These are phyloP conservation scores for Cyamopsis tetragonoloba DNA, from an alignment of 306 rosid genomes.

Conservation along the genomic window DNA sequence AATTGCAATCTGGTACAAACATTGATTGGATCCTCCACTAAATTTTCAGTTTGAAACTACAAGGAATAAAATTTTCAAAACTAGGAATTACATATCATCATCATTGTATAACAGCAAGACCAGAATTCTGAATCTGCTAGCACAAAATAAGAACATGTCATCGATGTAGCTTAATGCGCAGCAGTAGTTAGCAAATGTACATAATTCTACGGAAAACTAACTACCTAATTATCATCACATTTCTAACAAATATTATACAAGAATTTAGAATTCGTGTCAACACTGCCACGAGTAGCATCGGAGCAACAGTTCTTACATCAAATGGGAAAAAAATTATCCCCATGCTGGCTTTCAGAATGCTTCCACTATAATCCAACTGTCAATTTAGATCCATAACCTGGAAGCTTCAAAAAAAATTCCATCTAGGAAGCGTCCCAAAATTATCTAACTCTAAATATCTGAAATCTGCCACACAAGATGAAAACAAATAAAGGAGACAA, in stretches of 20 bases:
- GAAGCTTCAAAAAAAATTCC: conserved; percentile 23
- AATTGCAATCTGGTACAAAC: no score
- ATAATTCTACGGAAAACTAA: conserved; percentile 46
- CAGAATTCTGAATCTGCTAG: conserved; percentile 69
- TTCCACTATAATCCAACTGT: conserved; percentile 10
- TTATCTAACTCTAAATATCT: conserved; percentile 34
- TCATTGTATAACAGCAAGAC: conserved; percentile 47
- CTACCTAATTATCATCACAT: conserved; percentile 47
- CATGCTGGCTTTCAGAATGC: conserved; percentile 28
- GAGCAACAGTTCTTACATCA: conserved; percentile 9
- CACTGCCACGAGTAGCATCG: not conserved
- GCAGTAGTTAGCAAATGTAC: conserved; percentile 74
- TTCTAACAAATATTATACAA: conserved; percentile 68
- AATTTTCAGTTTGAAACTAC: conserved; percentile 3
- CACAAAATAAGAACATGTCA: conserved; percentile 39
- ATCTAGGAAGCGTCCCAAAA: conserved; percentile 12
- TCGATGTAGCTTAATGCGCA: conserved; percentile 39
- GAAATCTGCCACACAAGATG: conserved; percentile 20
- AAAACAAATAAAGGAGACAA: not conserved
- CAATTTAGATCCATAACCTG: conserved; percentile 6
- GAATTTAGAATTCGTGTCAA: conserved; percentile 35
- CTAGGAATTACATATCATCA: conserved; percentile 51
- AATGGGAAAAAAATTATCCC: conserved; percentile 19
- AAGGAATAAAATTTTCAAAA: conserved; percentile 30
- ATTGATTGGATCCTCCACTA: not conserved